phyloP scores from a whole-genome alignment of 768 basidiomycete genomes.

The Suillus luteus region DNA sequence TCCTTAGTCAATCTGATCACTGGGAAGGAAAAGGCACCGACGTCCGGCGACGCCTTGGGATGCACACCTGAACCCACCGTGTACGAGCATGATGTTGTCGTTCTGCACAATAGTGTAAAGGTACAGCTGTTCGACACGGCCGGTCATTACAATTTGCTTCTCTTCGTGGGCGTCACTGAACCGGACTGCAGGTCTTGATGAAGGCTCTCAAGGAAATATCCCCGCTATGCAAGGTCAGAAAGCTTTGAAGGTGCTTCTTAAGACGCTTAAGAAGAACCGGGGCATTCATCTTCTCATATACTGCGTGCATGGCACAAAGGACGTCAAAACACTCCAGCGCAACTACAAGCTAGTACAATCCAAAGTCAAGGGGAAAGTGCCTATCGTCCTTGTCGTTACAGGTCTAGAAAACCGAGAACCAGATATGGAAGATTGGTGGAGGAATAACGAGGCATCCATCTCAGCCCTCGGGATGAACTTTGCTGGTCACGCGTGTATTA shows the following conservation, averaged over 20 bases:
- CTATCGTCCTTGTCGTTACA: slow-evolving; percentile 42
- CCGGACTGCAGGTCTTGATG: background rate
- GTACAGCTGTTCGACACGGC: background rate
- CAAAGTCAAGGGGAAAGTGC: slow-evolving; percentile 40
- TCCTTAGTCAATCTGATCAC: slow-evolving; percentile 33
- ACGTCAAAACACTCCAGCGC: slow-evolving; percentile 33
- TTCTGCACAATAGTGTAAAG: background rate
- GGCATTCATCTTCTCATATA: slow-evolving; percentile 32
- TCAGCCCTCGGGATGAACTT: slow-evolving; percentile 30
- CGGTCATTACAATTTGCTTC: background rate
- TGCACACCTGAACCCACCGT: slow-evolving; percentile 24
- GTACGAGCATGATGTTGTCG: background rate
- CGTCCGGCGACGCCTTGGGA: slow-evolving; percentile 26
- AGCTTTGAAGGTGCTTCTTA: background rate
- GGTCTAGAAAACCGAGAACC: slow-evolving; percentile 39
- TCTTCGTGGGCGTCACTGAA: background rate
- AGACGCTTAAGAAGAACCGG: slow-evolving; percentile 4
- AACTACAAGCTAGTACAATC: slow-evolving; percentile 44
- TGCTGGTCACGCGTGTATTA: slow-evolving; percentile 35
- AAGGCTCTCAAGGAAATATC: background rate
- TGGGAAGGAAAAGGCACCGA: slow-evolving; percentile 25
- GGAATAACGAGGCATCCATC: slow-evolving; percentile 26
- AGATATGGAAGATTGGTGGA: slow-evolving; percentile 38
- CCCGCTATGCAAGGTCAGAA: background rate
- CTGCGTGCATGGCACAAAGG: slow-evolving; percentile 41